A percentile compares a stretch with the other conserved stretches of the same genome.
Conservation (phyloP, 192 early-diverging fungal genomes). For the Coemansia sp. region DNA sequence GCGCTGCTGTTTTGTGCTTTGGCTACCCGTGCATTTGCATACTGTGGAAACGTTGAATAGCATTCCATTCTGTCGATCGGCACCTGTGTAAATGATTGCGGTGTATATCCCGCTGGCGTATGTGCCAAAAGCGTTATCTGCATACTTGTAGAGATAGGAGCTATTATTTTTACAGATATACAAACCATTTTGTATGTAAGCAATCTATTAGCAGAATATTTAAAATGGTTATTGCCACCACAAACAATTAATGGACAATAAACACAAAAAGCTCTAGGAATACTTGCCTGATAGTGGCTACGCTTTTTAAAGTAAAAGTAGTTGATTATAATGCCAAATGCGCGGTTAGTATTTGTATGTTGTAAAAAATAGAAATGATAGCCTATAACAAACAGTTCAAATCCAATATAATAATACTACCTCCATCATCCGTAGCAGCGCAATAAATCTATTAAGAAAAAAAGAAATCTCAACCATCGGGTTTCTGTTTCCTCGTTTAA, state of each 20-base stretch:
- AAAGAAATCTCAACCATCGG: neutral
- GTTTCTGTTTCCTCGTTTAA: neutral
- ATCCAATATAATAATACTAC: constrained; percentile 2
- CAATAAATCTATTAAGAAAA: constrained; percentile 23
- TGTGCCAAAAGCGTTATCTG: constrained; percentile 15
- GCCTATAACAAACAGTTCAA: neutral
- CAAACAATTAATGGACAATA: no score
- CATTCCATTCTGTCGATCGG: neutral
- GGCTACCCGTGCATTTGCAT: constrained; percentile 39
- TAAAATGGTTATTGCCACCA: no score
- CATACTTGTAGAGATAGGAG: constrained; percentile 18
- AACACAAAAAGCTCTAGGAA: neutral
- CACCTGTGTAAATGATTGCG: constrained; percentile 24
- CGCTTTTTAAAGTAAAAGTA: neutral
- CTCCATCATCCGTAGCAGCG: constrained; percentile 41
- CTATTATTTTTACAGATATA: constrained; percentile 5
- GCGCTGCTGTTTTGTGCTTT: constrained; percentile 11
- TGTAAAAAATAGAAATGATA: no score
- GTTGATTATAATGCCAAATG: neutral
- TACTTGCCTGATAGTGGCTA: constrained; percentile 22
- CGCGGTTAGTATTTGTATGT: neutral
- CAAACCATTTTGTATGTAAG: no score
- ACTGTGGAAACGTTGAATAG: constrained; percentile 37
- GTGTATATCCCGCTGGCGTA: constrained; percentile 22
- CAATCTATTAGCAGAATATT: no score